These are phyloP conservation scores for Septoria linicola DNA, from an alignment of 2,329 filamentous ascomycete species.

Conservation along the genomic window DNA sequence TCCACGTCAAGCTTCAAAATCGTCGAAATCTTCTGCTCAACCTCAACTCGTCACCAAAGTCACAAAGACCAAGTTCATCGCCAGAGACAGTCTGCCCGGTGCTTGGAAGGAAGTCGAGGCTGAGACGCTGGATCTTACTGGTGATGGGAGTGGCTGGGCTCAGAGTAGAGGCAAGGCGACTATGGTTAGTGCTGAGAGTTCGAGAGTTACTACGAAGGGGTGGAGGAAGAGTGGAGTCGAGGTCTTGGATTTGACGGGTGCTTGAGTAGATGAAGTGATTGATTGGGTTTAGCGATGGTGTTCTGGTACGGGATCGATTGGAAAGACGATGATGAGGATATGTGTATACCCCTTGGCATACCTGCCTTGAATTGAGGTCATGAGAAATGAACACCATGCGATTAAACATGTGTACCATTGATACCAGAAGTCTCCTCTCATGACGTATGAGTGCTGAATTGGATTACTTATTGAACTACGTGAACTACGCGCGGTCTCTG, in stretches of 20 bases:
- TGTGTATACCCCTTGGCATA: too few relatives aligned
- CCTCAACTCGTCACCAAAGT: conserved; percentile 1
- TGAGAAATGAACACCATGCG: too few relatives aligned
- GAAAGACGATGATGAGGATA: too few relatives aligned
- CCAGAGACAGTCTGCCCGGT: conserved; percentile 37
- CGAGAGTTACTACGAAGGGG: conserved; percentile 11
- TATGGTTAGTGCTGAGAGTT: neutral
- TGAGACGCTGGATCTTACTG: conserved; percentile 33
- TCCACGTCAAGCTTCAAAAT: conserved; percentile 9
- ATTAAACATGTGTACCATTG: too few relatives aligned
- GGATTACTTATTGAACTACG: too few relatives aligned
- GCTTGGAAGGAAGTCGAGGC: conserved; percentile 36
- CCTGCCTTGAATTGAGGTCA: too few relatives aligned
- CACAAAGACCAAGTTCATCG: conserved; percentile 29
- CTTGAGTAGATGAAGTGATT: conserved; percentile 16
- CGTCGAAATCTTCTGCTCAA: neutral
- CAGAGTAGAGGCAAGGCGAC: conserved; percentile 18
- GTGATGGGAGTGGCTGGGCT: conserved; percentile 29
- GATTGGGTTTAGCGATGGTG: too few relatives aligned
- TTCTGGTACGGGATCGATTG: too few relatives aligned
- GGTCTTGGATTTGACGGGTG: conserved; percentile 38
- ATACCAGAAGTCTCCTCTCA: too few relatives aligned
- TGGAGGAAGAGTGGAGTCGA: conserved; percentile 40
- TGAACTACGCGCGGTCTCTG: too few relatives aligned
- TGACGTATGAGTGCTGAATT: too few relatives aligned